Conservation (phyloP, 768 basidiomycete species). For the Paxillus rubicundulus region DNA sequence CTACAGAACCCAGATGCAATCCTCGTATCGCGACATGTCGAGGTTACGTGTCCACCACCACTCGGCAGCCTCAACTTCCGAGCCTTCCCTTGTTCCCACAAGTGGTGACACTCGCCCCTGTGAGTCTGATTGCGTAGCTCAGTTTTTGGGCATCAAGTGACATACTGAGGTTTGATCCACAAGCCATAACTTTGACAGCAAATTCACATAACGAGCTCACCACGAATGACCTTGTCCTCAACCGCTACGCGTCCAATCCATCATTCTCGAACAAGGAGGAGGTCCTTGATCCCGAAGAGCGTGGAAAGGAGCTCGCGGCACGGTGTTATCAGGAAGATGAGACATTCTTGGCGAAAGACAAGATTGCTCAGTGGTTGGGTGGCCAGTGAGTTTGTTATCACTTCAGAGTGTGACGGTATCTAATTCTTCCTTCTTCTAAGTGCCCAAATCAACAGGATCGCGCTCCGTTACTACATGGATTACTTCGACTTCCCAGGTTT, state of each 20-base stretch:
- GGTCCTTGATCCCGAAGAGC: slow-evolving; percentile 52
- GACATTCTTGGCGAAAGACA: slow-evolving; percentile 78
- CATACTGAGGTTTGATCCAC: slow-evolving; percentile 10
- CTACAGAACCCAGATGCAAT: slow-evolving; percentile 34
- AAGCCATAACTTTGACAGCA: slow-evolving; percentile 23
- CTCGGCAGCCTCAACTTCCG: slow-evolving; percentile 73
- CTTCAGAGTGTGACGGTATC: neutral
- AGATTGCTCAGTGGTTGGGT: slow-evolving; percentile 96
- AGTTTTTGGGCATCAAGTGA: slow-evolving; percentile 16
- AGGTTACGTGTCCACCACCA: slow-evolving; percentile 65
- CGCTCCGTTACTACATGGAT: slow-evolving; percentile 79
- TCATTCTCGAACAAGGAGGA: slow-evolving; percentile 47
- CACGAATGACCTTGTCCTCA: slow-evolving; percentile 47
- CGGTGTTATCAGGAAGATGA: slow-evolving; percentile 88
- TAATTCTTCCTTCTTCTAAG: slow-evolving; percentile 39
- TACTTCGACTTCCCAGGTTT: slow-evolving; percentile 85
- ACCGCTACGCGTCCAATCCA: slow-evolving; percentile 42
- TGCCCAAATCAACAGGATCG: slow-evolving; percentile 68
- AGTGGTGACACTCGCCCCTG: slow-evolving; percentile 49
- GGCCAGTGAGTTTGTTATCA: slow-evolving; percentile 65
- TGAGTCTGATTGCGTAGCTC: slow-evolving; percentile 33
- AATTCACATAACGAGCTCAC: slow-evolving; percentile 56
- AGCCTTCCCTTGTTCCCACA: slow-evolving; percentile 69
- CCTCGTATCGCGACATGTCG: slow-evolving; percentile 38
- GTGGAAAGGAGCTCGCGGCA: slow-evolving; percentile 70